phyloP scores from a whole-genome alignment of 306 rosid species.

The Amphicarpaea edgeworthii region DNA sequence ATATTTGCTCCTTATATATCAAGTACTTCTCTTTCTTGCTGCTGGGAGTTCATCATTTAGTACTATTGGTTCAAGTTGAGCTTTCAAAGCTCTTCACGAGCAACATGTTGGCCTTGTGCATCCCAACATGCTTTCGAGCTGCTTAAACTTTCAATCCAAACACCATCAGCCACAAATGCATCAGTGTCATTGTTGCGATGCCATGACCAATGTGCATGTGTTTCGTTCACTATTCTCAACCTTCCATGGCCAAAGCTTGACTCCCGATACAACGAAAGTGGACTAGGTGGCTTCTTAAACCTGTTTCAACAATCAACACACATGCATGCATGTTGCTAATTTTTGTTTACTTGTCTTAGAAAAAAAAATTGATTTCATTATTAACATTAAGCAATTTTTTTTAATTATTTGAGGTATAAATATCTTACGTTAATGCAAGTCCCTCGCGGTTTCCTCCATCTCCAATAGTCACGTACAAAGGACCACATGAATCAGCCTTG shows the following conservation, averaged over 20 bases:
- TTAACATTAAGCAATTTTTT: background rate
- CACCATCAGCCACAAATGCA: constrained; percentile 56
- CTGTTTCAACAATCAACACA: constrained; percentile 35
- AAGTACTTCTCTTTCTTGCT: background rate
- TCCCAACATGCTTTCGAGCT: constrained; percentile 37
- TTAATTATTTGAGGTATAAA: too few species aligned
- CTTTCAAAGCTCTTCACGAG: constrained; percentile 48
- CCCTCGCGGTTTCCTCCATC: constrained; percentile 90
- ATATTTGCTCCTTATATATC: too few species aligned
- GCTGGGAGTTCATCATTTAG: background rate
- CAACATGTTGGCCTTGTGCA: background rate
- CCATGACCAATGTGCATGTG: constrained; percentile 85
- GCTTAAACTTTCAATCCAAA: constrained; percentile 64
- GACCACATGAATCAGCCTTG: constrained; percentile 68
- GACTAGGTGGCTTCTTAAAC: constrained; percentile 53
- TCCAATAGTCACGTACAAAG: constrained; percentile 65
- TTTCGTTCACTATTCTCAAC: constrained; percentile 59
- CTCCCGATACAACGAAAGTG: constrained; percentile 70
- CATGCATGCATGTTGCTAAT: background rate
- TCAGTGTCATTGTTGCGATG: constrained; percentile 73
- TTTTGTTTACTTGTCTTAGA: background rate
- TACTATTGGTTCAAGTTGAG: background rate
- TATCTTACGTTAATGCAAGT: constrained; percentile 62
- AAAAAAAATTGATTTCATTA: background rate
- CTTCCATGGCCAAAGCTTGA: constrained; percentile 88